These are phyloP conservation scores for Aspergillus aculeatus DNA, from an alignment of 2,329 filamentous ascomycete species.

Conservation along the genomic window DNA sequence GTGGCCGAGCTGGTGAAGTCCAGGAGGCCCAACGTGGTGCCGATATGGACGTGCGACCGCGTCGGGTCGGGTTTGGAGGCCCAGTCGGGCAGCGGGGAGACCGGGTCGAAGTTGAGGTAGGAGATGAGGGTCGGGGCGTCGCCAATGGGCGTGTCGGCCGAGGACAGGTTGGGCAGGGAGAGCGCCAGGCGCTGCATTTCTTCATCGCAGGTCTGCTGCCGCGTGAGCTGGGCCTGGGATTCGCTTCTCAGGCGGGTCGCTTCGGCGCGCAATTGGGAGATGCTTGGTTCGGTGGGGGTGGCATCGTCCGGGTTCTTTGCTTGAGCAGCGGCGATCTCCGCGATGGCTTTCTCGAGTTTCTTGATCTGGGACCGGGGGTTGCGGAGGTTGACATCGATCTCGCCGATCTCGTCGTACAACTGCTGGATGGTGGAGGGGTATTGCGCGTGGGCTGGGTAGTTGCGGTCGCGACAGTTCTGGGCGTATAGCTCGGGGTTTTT, in stretches of 20 bases:
- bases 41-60: constrained; percentile 83
- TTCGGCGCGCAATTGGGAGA: constrained; percentile 34
- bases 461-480: constrained; percentile 79
- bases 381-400: constrained; percentile 42
- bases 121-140: constrained; percentile 63
- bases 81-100: constrained; percentile 35
- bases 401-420: constrained; percentile 38
- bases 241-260: constrained; percentile 41
- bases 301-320: constrained; percentile 13
- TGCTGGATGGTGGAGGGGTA: constrained; percentile 54
- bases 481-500: constrained; percentile 77
- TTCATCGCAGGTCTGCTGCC: constrained; percentile 37
- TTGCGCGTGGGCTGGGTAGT: constrained; percentile 63
- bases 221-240: constrained; percentile 32
- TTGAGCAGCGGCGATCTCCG: constrained; percentile 30
- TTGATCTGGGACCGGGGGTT: constrained; percentile 45
- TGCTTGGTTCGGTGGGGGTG: constrained; percentile 9
- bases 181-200: constrained; percentile 75
- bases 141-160: constrained; percentile 70
- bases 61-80: constrained; percentile 24
- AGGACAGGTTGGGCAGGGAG: constrained; percentile 83
- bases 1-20: constrained; percentile 80
- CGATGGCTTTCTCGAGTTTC: constrained; percentile 44
- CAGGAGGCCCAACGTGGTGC: constrained; percentile 78
- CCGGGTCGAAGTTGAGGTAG: constrained; percentile 74